Evolutionary conservation across 129 eudicot genomes (phyloP).

Genomic region (Logfia minima): DNA sequence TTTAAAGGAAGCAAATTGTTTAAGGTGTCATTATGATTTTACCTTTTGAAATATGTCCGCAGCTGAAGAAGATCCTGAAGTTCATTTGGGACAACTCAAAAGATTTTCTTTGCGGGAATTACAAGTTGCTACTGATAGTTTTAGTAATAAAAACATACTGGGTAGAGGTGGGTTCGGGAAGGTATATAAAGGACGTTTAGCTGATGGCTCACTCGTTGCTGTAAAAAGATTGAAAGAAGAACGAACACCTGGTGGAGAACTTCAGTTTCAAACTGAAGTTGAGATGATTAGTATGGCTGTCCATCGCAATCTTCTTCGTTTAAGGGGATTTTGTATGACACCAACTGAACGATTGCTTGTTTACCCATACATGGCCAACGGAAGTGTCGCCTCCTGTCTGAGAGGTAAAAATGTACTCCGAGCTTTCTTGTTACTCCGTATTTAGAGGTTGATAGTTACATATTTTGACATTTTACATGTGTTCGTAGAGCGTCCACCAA

Average conservation of each 20-base stretch:
- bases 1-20: not conserved
- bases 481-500: conserved; percentile 70
- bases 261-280: conserved; percentile 91
- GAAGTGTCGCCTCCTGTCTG: conserved; percentile 90
- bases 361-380: conserved; percentile 91
- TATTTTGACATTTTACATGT: not conserved
- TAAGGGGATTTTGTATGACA: conserved; percentile 92
- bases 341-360: conserved; percentile 91
- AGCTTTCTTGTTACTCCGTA: not conserved
- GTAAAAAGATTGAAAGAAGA: conserved; percentile 88
- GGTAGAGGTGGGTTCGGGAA: conserved; percentile 96
- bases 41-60: conserved; percentile 11
- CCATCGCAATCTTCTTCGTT: conserved; percentile 72
- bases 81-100: conserved; percentile 83
- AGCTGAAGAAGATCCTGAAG: conserved; percentile 97
- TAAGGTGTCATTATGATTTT: not conserved
- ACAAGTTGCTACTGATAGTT: conserved; percentile 89
- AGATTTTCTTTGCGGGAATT: conserved; percentile 77
- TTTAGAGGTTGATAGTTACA: conserved; percentile 49
- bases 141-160: conserved; percentile 80
- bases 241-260: conserved; percentile 94
- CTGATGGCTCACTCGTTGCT: conserved; percentile 85
- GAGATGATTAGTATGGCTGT: conserved; percentile 99
- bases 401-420: conserved; percentile 49
- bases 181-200: conserved; percentile 83